Evolutionary conservation across 192 early-diverging fungal genomes (phyloP).

Genomic region (Funneliformis geosporum): DNA sequence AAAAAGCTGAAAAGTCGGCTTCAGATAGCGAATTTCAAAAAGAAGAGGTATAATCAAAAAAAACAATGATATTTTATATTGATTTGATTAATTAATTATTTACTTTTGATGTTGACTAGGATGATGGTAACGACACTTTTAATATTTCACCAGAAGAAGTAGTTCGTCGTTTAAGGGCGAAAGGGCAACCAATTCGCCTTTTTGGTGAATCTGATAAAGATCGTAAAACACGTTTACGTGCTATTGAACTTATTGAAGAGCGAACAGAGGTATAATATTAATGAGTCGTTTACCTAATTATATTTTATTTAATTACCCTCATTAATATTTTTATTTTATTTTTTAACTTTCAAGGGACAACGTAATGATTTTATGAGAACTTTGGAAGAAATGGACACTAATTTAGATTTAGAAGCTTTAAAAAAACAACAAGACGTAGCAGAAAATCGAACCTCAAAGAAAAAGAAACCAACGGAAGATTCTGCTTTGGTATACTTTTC

Average conservation of each 20-base stretch:
- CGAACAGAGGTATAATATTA: slow-evolving; percentile 47
- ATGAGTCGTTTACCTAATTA: neutral
- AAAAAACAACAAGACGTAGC: slow-evolving; percentile 56
- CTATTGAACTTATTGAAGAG: slow-evolving; percentile 83
- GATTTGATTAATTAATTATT: neutral
- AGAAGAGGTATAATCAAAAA: slow-evolving; percentile 28
- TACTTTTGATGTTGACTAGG: slow-evolving; percentile 10
- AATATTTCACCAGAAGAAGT: slow-evolving; percentile 77
- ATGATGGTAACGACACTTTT: slow-evolving; percentile 41
- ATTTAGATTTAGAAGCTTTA: slow-evolving; percentile 74
- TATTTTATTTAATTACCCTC: neutral
- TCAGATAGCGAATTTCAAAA: slow-evolving; percentile 24
- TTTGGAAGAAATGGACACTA: slow-evolving; percentile 80
- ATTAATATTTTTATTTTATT: neutral
- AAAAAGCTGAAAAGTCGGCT: slow-evolving; percentile 32
- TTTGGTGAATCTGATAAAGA: slow-evolving; percentile 88
- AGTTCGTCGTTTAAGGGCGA: slow-evolving; percentile 76
- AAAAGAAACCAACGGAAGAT: slow-evolving; percentile 50
- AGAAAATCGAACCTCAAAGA: slow-evolving; percentile 47
- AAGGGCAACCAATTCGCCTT: slow-evolving; percentile 85
- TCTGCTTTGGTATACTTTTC: slow-evolving; percentile 44
- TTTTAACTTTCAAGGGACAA: slow-evolving; percentile 57
- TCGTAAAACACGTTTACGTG: slow-evolving; percentile 77
- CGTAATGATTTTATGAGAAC: slow-evolving; percentile 89
- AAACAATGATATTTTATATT: neutral